A percentile compares a stretch with the other conserved stretches of the same genome.
phyloP scores from a whole-genome alignment of 441 rosid species.

The Sinapis alba region DNA sequence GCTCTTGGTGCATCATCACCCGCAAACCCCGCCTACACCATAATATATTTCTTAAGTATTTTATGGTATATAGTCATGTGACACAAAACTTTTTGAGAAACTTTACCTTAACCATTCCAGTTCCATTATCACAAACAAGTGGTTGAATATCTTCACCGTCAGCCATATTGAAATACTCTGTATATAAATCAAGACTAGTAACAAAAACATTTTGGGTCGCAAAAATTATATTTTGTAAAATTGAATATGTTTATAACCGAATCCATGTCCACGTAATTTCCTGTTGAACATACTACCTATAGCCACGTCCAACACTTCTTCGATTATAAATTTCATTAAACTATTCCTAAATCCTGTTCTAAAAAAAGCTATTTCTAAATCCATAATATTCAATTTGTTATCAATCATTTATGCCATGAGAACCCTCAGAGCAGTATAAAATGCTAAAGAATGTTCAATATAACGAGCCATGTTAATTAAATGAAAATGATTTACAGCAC shows the following conservation, averaged over 20 bases:
- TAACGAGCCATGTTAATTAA: not conserved
- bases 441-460: not conserved
- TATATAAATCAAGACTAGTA: constrained; percentile 8
- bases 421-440: not conserved
- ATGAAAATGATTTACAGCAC: not conserved
- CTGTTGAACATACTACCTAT: not conserved
- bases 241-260: not conserved
- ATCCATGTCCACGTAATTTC: not conserved
- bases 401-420: not conserved
- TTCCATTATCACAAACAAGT: constrained; percentile 91
- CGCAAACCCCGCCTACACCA: constrained; percentile 77
- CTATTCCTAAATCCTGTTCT: not conserved
- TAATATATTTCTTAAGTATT: not conserved
- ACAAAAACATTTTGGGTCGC: not conserved
- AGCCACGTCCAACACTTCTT: not conserved
- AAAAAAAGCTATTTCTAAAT: not conserved
- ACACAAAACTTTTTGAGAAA: not conserved
- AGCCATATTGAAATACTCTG: constrained; percentile 34
- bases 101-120: constrained; percentile 88
- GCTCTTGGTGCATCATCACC: constrained; percentile 94
- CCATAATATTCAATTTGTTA: not conserved
- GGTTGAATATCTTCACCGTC: constrained; percentile 68
- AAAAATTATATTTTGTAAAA: not conserved
- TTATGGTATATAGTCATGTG: not conserved
- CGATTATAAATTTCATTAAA: not conserved